Evolutionary conservation across 352 stramenopile genomes (phyloP), one percentile per base, ranked within the genome.

Genomic region (Blastocystis hominis): DNA sequence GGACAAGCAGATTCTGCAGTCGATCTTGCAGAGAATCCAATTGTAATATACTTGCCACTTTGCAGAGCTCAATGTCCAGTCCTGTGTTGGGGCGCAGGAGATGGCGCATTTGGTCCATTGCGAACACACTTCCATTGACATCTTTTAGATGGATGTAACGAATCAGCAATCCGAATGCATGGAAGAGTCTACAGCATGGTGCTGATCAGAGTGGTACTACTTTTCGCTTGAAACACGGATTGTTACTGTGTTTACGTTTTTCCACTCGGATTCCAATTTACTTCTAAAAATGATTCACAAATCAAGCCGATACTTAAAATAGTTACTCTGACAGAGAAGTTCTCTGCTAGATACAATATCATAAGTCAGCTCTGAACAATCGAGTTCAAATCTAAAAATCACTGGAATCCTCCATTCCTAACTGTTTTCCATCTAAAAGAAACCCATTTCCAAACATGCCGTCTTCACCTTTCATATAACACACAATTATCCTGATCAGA

Each of bases 51-150:
- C 54, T 34, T n/a, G 20, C 30, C 15, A 40, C 72, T 36, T 36
- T n/a, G 30, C 72, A 84, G 3, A 84, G 34, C 50, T 84, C 72
- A 9, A 84, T 34, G 44, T 84, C 72, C 54, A 84, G 36, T 68
- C 72, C 72, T 44, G 72, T 54, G 1, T 84, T 47, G 13, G 30
- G 50, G 34, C 42, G 36, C 13, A 84, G 54, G 7, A 84, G 56
- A n/a, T 84, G 72, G 40, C 72, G 72, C 20, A 61, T 44, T 34
- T 84, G 72, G 7, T 40, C 6, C n/a, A 84, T 54, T 15, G 47
- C 59, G 9, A 84, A 30, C 24, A 30, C 68, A 17, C 44, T n/a
- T 5, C 44, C 42, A 38, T 10, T 66, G 7, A 84, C 36, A 17
- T 44, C 13, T 34, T 64, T 66, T 15, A 84, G 36, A 68, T 84